Evolutionary conservation across 768 basidiomycete species (phyloP), one percentile per base, ranked within the genome.

Genomic region (Boletus insuetus): DNA sequence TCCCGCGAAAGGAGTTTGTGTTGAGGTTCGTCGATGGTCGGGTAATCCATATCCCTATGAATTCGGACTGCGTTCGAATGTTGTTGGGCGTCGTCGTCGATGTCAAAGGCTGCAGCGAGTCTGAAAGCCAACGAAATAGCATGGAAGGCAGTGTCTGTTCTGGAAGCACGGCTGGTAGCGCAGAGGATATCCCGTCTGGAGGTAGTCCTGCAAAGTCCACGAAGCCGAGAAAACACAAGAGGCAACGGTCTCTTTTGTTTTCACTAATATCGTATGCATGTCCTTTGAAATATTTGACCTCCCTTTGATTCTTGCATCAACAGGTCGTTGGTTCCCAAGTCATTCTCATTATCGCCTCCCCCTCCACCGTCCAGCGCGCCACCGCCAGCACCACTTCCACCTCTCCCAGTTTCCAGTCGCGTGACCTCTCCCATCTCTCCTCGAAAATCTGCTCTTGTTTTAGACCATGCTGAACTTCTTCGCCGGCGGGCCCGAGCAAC

Each of bases 181-280:
- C 58, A 31, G 70, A 68, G 24, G 56, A 63, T 37, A 17, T 51
- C 7, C 58, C 58, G 1, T 46, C 56, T 24, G 45, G 20, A 48
- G 41, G 58, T 32, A 41, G 56, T 32, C 61, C 71, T 37, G 61
- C 69, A 10, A 61, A 64, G 48, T 49, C 73, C 39, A 62, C 62
- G 41, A 80, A 75, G 62, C 60, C 60, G 4, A 63, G 73, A 40
- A 81, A 79, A 58, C 85, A 89, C 60, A 88, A 85, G 72, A 87
- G 83, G 60, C 83, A 86, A 61, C 78, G 83, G 42, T 90, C 89
- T 16, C 66, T 90, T 55, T 74, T 89, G 46, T 86, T 85, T 79
- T 80, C 85, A 8, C 73, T 91, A 39, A 82, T 89, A 55, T 79
- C 83, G 79, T 86, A 72, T 55, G 58, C 62, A 11, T 13, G 10